Percentiles rank a stretch among this genome's conserved stretches.
These are phyloP conservation scores for Rosa lucieae DNA, from an alignment of 306 rosid species.

Conservation along the genomic window DNA sequence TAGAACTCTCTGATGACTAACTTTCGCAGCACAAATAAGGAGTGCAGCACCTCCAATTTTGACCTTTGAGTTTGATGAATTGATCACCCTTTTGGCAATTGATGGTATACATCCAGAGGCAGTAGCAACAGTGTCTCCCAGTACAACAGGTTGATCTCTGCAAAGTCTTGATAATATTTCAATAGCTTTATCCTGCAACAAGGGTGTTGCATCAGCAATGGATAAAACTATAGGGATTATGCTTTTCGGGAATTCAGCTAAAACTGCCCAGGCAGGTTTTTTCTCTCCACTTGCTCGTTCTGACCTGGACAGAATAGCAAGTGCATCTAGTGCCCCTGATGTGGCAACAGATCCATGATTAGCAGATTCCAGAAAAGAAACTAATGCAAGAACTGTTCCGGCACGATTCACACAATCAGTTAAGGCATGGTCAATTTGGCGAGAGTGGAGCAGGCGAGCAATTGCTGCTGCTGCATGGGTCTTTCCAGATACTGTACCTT, in stretches of 20 bases:
- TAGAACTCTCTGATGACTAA: slow-evolving; percentile 67
- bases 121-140: slow-evolving; percentile 65
- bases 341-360: slow-evolving; percentile 59
- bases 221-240: slow-evolving; percentile 78
- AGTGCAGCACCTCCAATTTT: slow-evolving; percentile 90
- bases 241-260: slow-evolving; percentile 78
- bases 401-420: slow-evolving; percentile 81
- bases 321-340: slow-evolving; percentile 88
- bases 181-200: slow-evolving; percentile 84
- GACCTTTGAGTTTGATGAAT: slow-evolving; percentile 65
- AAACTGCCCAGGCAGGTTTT: slow-evolving; percentile 90
- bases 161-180: slow-evolving; percentile 84
- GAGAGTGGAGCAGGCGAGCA: slow-evolving; percentile 84
- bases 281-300: slow-evolving; percentile 48
- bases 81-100: slow-evolving; percentile 71
- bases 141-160: slow-evolving; percentile 69
- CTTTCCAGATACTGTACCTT: slow-evolving; percentile 81
- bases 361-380: slow-evolving; percentile 80
- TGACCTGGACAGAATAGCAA: slow-evolving; percentile 84
- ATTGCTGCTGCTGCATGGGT: slow-evolving; percentile 92
- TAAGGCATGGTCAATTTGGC: slow-evolving; percentile 55
- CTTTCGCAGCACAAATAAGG: slow-evolving; percentile 81
- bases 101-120: slow-evolving; percentile 78
- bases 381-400: slow-evolving; percentile 89
- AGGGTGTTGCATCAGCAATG: slow-evolving; percentile 65